Base-by-base conservation (phyloP, 148 eudicot species). In the Drosera capensis region DNA sequence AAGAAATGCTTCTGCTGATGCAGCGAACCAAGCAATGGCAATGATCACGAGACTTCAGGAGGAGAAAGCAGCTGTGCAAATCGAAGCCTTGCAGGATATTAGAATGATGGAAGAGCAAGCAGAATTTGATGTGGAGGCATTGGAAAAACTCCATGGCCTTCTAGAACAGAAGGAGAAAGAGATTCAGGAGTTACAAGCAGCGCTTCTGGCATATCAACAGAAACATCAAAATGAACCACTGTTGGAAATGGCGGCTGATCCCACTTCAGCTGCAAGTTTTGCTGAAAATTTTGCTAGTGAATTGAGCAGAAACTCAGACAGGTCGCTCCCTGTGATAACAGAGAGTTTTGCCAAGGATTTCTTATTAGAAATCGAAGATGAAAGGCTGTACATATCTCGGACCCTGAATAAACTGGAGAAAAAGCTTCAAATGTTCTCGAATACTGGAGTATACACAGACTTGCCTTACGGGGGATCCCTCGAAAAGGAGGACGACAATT, bases 51-150 rank as follows among this genome's bases (percentile, higher is more conserved):
- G 85, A 43, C 68, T 92, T 25, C 99, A 92, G 60, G 95, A 92
- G 57, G 99, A 92, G 67, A 92, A 92, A 63, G 85, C 99, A 3
- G 66, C 99, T 19, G 55, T 92, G 2, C 76, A 85, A 48, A 85
- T 82, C 93, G 99, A 92, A 75, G 94, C 99, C 40, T 68, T 80
- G 49, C 99, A 92, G n/a, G 78, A 64, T 39, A 44, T 85, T 23
- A 71, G 99, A 63, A 75, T 85, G 88, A 78, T 85, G 99, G 99
- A 92, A 66, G 99, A 92, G 64, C 94, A 85, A 74, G 88, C 88
- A 11, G 95, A 92, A 56, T 92, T 81, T 44, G 99, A 85, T 29
- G 58, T 46, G 40, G 94, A 92, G 62, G 95, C 82, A 8, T 70
- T 92, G 30, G 85, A 85, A 40, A 78, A 72, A 43, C 68, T 78